Percentiles rank a stretch among this genome's conserved stretches.
These are phyloP conservation scores for Quercus ilex DNA, from an alignment of 306 rosid species.

Conservation along the genomic window DNA sequence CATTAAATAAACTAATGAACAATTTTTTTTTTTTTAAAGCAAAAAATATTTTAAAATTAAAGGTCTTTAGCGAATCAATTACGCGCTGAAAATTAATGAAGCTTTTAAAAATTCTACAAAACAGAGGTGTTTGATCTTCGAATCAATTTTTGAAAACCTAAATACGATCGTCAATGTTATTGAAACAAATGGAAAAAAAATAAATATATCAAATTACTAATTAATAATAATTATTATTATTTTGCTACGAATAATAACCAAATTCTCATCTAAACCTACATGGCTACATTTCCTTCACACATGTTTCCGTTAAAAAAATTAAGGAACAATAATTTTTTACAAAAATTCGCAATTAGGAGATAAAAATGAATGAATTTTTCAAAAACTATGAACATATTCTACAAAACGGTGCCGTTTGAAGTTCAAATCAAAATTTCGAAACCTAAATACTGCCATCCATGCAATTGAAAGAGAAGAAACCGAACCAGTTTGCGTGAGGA, in stretches of 20 bases:
- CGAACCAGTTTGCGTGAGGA: slow-evolving; percentile 54
- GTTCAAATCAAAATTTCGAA: not conserved
- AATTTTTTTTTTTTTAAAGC: too few species aligned
- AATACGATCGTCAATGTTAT: not conserved
- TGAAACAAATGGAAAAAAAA: too few species aligned
- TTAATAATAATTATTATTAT: not conserved
- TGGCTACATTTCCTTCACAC: not conserved
- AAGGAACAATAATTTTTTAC: too few species aligned
- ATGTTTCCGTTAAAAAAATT: too few species aligned
- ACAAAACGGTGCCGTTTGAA: not conserved
- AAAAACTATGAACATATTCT: not conserved
- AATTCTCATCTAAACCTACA: not conserved
- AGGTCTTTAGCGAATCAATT: too few species aligned
- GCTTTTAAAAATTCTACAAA: too few species aligned
- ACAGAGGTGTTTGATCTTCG: not conserved
- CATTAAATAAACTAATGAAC: too few species aligned
- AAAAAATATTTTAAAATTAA: too few species aligned
- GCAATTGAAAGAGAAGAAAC: not conserved
- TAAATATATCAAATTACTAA: too few species aligned
- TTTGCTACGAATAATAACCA: not conserved
- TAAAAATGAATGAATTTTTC: not conserved
- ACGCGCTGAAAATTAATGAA: too few species aligned
- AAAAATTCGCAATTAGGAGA: not conserved
- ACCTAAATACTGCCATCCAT: not conserved
- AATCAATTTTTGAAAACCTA: not conserved